phyloP scores from a whole-genome alignment of 192 early-diverging fungal species.

The Bifiguratus adelaidae region DNA sequence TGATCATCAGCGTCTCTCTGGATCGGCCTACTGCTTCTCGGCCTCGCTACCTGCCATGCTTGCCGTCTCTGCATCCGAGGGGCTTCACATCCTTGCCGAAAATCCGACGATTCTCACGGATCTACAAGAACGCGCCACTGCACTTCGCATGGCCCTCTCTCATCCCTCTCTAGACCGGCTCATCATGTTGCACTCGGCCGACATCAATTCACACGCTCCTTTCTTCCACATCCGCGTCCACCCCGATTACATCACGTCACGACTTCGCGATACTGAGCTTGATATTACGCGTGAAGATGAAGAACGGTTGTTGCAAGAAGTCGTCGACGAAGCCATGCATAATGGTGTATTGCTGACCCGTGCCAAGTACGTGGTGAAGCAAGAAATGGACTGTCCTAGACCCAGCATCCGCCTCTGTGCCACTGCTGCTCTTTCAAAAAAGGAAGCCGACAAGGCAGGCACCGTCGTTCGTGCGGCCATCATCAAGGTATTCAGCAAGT shows the following conservation, averaged over 20 bases:
- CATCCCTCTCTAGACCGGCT: constrained; percentile 10
- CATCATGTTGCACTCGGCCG: constrained; percentile 4
- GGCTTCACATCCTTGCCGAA: constrained; percentile 49
- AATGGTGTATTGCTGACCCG: constrained; percentile 79
- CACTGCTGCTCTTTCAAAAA: constrained; percentile 60
- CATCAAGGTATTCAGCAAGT: constrained; percentile 32
- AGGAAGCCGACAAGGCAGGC: constrained; percentile 82
- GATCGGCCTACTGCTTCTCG: constrained; percentile 84
- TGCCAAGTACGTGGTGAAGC: constrained; percentile 77
- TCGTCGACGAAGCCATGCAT: constrained; percentile 66
- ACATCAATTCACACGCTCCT: constrained; percentile 28
- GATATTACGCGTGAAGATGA: constrained; percentile 48
- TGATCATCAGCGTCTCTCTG: constrained; percentile 88
- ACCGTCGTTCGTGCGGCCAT: constrained; percentile 65
- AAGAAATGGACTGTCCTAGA: constrained; percentile 63
- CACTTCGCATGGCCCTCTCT: constrained; percentile 32
- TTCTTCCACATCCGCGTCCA: constrained; percentile 69
- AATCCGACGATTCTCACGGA: constrained; percentile 32
- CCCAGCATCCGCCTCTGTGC: constrained; percentile 81
- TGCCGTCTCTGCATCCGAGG: constrained; percentile 78
- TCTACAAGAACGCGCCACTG: constrained; percentile 51
- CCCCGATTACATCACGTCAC: constrained; percentile 13
- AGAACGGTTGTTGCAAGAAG: constrained; percentile 67
- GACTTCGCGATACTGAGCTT: constrained; percentile 1
- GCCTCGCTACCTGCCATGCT: constrained; percentile 92